Evolutionary conservation across 1,139 yeast genomes (phyloP).

Genomic region (Candida tetrigidarum): DNA sequence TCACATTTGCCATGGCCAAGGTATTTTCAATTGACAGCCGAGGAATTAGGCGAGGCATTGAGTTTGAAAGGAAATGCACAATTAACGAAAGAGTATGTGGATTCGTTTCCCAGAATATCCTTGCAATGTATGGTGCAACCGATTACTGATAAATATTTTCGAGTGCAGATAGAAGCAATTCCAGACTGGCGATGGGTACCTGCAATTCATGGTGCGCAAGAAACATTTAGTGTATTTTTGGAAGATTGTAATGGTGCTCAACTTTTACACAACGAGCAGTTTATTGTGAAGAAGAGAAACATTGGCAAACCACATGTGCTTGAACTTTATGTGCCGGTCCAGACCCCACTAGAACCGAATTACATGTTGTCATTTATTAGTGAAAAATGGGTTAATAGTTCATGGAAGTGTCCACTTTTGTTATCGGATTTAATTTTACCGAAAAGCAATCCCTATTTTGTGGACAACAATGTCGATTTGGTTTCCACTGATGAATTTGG

Average conservation of each 20-base stretch:
- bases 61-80: conserved; percentile 72
- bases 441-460: conserved; percentile 63
- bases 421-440: conserved; percentile 64
- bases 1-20: conserved; percentile 84
- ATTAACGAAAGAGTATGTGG: conserved; percentile 61
- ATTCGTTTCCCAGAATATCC: conserved; percentile 71
- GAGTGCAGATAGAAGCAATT: conserved; percentile 64
- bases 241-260: conserved; percentile 87
- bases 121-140: conserved; percentile 73
- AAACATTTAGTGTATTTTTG: conserved; percentile 68
- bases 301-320: conserved; percentile 58
- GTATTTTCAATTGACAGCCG: conserved; percentile 70
- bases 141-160: conserved; percentile 66
- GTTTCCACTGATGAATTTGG: conserved; percentile 52
- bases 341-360: conserved; percentile 72
- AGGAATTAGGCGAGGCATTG: conserved; percentile 82
- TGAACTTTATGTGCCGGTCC: conserved; percentile 66
- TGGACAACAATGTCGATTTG: conserved; percentile 53
- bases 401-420: conserved; percentile 62
- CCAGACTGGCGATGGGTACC: conserved; percentile 84
- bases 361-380: conserved; percentile 75
- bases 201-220: conserved; percentile 62
- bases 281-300: conserved; percentile 54
- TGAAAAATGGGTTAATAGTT: conserved; percentile 86
- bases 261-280: conserved; percentile 60